Conservation (phyloP, 1,284 basidiomycete genomes). For the Leccinum idahoense region DNA sequence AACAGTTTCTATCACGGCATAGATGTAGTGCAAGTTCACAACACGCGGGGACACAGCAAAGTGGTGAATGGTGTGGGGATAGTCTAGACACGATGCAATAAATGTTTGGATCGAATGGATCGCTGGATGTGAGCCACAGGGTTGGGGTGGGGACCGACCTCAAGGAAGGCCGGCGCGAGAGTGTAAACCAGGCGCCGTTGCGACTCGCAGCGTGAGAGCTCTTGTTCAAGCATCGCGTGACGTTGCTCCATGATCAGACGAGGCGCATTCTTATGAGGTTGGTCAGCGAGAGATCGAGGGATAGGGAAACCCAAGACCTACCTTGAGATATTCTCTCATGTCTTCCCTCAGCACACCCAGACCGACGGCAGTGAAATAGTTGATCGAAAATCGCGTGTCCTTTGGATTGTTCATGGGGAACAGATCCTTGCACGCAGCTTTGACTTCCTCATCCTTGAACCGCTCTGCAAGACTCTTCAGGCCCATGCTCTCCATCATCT, state of each 20-base stretch:
- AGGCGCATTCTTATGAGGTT: slow-evolving; percentile 74
- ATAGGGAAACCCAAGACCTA: slow-evolving; percentile 32
- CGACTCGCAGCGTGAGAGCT: slow-evolving; percentile 17
- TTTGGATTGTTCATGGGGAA: slow-evolving; percentile 97
- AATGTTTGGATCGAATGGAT: too few relatives aligned
- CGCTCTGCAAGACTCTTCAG: slow-evolving; percentile 78
- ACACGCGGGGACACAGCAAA: too few relatives aligned
- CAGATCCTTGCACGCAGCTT: slow-evolving; percentile 72
- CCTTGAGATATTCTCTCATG: slow-evolving; percentile 94
- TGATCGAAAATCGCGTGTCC: slow-evolving; percentile 96
- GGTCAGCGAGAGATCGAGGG: background rate
- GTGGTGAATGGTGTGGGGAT: too few relatives aligned
- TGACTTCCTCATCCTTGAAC: slow-evolving; percentile 83
- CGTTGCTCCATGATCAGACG: slow-evolving; percentile 90
- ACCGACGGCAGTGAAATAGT: slow-evolving; percentile 94
- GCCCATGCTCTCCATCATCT: slow-evolving; percentile 93
- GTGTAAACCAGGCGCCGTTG: too few relatives aligned
- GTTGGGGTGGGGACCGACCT: too few relatives aligned
- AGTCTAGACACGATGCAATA: too few relatives aligned
- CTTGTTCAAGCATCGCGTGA: slow-evolving; percentile 74
- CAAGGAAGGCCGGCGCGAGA: too few relatives aligned
- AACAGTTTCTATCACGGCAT: too few relatives aligned
- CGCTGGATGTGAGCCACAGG: too few relatives aligned
- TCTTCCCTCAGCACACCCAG: slow-evolving; percentile 89
- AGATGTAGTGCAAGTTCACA: too few relatives aligned